A percentile compares a stretch with the other conserved stretches of the same genome.
These are phyloP conservation scores for Nakazawaea pomicola DNA, from an alignment of 805 yeast species.

Conservation along the genomic window DNA sequence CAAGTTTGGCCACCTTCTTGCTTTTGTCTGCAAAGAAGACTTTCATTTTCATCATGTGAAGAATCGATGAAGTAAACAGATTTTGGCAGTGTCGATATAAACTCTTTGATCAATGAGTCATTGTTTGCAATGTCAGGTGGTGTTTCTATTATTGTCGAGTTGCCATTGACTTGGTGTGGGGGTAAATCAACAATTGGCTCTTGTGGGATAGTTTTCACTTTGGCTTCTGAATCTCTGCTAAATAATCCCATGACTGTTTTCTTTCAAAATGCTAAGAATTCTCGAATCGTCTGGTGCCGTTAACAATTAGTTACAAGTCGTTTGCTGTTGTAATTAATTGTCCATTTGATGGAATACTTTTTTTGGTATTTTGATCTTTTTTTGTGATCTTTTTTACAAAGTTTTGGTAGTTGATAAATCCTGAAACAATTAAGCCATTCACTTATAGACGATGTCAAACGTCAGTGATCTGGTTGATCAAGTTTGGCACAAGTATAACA, in stretches of 20 bases:
- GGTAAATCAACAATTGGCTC: conserved; percentile 9
- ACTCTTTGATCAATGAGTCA: background rate
- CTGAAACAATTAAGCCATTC: too few relatives aligned
- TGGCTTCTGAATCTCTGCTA: conserved; percentile 6
- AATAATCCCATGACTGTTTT: conserved; percentile 8
- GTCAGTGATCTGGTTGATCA: background rate
- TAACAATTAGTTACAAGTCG: too few relatives aligned
- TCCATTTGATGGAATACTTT: background rate
- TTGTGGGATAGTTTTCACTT: background rate
- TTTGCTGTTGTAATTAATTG: background rate
- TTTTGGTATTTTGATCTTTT: background rate
- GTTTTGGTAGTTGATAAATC: too few relatives aligned
- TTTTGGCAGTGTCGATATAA: conserved; percentile 3
- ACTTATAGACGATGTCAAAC: too few relatives aligned
- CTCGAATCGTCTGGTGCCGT: too few relatives aligned
- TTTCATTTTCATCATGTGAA: conserved; percentile 17
- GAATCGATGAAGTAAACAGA: conserved; percentile 10
- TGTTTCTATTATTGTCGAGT: conserved; percentile 4
- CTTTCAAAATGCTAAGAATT: background rate
- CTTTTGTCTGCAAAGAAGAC: conserved; percentile 38
- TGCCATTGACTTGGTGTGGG: background rate
- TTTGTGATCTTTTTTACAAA: background rate
- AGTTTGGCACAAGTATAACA: background rate
- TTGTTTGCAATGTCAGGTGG: background rate
- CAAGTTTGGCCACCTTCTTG: conserved; percentile 38